A percentile compares a stretch with the other conserved stretches of the same genome.
phyloP scores from a whole-genome alignment of 495 filamentous ascomycete genomes.

The Penicillium longicatenatum region DNA sequence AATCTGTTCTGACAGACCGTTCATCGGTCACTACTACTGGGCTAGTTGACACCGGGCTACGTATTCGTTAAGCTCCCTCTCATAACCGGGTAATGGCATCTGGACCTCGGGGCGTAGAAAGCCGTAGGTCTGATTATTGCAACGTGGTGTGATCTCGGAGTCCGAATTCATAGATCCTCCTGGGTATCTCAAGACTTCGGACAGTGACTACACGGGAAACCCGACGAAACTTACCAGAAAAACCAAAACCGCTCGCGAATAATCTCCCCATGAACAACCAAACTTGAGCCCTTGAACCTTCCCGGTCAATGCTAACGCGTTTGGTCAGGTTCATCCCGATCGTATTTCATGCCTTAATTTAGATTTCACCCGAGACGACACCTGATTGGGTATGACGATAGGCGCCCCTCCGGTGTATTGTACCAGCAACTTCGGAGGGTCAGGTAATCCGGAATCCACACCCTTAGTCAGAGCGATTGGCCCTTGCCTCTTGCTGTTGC shows the following conservation, averaged over 20 bases:
- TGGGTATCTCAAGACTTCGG: neutral
- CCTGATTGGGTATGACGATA: neutral
- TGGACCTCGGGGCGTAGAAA: neutral
- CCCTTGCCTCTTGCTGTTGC: constrained; percentile 7
- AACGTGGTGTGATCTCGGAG: neutral
- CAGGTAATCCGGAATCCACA: constrained; percentile 18
- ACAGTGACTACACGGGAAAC: no score
- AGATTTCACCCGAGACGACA: constrained; percentile 1
- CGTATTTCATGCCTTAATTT: constrained; percentile 16
- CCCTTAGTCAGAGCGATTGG: constrained; percentile 12
- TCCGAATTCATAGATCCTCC: neutral
- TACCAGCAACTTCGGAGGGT: neutral
- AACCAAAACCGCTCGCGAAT: neutral
- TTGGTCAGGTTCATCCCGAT: constrained; percentile 25
- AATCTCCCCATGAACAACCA: neutral
- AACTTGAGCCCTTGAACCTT: neutral
- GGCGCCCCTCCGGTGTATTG: constrained; percentile 3
- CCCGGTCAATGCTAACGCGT: constrained; percentile 10
- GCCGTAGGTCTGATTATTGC: neutral
- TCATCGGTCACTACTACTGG: no score
- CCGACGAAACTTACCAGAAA: neutral
- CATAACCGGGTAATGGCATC: neutral
- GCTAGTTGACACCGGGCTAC: no score
- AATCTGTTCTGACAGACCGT: no score
- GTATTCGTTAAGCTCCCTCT: neutral